Evolutionary conservation across 805 yeast species (phyloP), one percentile per base, ranked within the genome.

Genomic region (Lipomyces orientalis): DNA sequence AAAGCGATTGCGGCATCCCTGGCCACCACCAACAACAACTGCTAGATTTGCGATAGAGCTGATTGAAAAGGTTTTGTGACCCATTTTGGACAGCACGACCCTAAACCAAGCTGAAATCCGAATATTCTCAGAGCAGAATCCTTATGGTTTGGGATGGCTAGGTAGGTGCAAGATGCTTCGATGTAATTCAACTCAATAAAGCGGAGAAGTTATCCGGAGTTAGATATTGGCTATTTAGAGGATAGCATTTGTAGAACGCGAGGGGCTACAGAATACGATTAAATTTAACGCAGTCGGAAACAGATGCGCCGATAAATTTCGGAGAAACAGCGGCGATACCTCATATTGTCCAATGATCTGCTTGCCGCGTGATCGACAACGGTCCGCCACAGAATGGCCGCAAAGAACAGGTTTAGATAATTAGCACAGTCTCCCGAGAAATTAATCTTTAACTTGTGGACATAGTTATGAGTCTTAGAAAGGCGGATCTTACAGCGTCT

Each of bases 21-120:
- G 55, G 55, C 55, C 55, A 22, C 55, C 55, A 51, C n/a, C n/a
- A n/a, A 51, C 55, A 22, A 51, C 33, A 51, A 31, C 55, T 51
- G 55, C 55, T 29, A 31, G 31, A 51, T 51, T 51, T 51, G 55
- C 55, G 9, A 51, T 19, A 19, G 55, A 31, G 55, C 55, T 51
- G 14, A 51, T 51, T 22, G 55, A 22, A 51, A 51, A 51, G 55
- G 19, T 51, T 22, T 51, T 22, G 4, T 29, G 55, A 19, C 7
- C 16, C 55, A 51, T 51, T 5, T 7, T 29, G 55, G 55, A 51
- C 7, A 46, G 0, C 7, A 51, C 25, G 25, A 4, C 7, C 19
- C 33, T 25, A 22, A 51, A 51, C 6, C 55, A 19, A 51, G 19
- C 33, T 19, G 31, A 4, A 6, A 39, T 39, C 49, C 49, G 2